Percentiles rank a stretch among this genome's conserved stretches.
Evolutionary conservation across 2,329 filamentous ascomycete species (phyloP).

Genomic region (Nakataea oryzae): DNA sequence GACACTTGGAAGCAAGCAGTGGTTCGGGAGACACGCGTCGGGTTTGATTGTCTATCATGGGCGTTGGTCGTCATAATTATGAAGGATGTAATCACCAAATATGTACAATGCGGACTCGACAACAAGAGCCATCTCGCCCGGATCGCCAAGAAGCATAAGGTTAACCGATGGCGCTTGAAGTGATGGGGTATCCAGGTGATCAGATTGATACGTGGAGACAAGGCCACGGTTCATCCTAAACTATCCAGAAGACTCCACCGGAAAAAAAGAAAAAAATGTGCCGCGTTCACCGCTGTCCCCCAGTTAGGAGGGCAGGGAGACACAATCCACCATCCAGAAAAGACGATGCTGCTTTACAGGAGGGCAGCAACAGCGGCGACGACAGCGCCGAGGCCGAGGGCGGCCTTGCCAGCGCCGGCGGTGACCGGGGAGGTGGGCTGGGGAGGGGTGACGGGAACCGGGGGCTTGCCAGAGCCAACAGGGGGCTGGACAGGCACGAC

Average conservation of each 20-base stretch:
- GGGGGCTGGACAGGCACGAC: not conserved
- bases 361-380: constrained; percentile 1
- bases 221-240: not conserved
- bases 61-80: not conserved
- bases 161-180: not conserved
- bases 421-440: not conserved
- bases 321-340: not conserved
- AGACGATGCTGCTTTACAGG: not conserved
- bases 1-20: not conserved
- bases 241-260: not conserved
- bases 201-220: not conserved
- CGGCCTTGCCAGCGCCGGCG: not conserved
- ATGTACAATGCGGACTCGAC: not conserved
- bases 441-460: not conserved
- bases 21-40: not conserved
- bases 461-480: not conserved
- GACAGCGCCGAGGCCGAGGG: not conserved
- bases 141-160: not conserved
- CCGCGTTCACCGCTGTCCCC: not conserved
- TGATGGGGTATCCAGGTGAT: not conserved
- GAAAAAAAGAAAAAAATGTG: not conserved
- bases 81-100: not conserved
- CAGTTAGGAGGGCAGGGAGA: not conserved
- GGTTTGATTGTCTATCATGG: not conserved
- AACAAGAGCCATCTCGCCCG: not conserved